These are phyloP conservation scores for Peziza echinospora DNA, from an alignment of 495 filamentous ascomycete species.

Conservation along the genomic window DNA sequence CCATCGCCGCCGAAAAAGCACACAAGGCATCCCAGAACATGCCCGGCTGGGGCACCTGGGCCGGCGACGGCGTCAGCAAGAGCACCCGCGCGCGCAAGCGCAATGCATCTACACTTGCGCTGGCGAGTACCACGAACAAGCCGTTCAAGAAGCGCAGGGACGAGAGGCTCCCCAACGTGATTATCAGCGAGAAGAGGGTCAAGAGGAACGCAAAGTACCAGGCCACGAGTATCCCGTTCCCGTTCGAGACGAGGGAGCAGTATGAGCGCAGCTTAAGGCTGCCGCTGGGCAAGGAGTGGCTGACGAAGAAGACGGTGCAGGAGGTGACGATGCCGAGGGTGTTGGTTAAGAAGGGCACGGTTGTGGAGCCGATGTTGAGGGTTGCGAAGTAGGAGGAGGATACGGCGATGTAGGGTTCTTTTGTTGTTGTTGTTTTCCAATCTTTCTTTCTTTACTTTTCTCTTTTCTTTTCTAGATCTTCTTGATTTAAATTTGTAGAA, in stretches of 20 bases:
- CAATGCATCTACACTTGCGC: not conserved
- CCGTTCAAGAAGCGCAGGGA: conserved; percentile 60
- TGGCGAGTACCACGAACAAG: conserved; percentile 30
- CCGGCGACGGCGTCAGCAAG: conserved; percentile 52
- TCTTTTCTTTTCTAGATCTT: no score
- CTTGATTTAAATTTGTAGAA: no score
- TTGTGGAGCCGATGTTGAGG: conserved; percentile 61
- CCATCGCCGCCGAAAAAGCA: conserved; percentile 55
- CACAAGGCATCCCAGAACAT: conserved; percentile 20
- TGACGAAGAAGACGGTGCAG: conserved; percentile 83
- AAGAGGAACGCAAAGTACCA: conserved; percentile 90
- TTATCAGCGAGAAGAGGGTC: conserved; percentile 76
- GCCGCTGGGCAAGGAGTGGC: conserved; percentile 85
- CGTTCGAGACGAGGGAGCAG: conserved; percentile 65
- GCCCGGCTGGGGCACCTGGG: conserved; percentile 84
- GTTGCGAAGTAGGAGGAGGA: conserved; percentile 4
- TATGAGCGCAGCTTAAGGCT: conserved; percentile 76
- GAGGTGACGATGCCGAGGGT: conserved; percentile 73
- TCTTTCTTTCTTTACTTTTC: no score
- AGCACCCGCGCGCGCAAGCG: conserved; percentile 36
- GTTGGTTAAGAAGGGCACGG: conserved; percentile 63
- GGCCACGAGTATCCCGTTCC: conserved; percentile 59
- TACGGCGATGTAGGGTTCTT: no score
- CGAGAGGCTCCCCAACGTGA: conserved; percentile 55
- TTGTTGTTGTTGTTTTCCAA: no score